phyloP scores from a whole-genome alignment of 2,329 filamentous ascomycete species.

The Fusarium tupiense region DNA sequence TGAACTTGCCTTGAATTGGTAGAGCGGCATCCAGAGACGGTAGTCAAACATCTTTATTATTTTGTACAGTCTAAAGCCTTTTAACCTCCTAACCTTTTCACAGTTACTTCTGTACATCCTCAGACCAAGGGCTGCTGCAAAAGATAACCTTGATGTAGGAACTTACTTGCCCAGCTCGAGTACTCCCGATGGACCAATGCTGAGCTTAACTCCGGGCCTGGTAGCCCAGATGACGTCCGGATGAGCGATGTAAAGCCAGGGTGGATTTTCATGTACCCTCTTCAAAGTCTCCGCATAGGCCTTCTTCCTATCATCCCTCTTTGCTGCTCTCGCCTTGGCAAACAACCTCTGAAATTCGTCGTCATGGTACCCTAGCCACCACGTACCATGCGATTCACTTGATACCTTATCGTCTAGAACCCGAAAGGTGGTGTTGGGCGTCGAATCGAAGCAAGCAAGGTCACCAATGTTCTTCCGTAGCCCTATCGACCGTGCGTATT shows the following conservation, averaged over 20 bases:
- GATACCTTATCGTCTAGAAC: background rate
- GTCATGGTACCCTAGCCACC: background rate
- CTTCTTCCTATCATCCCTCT: no score
- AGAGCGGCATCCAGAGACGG: no score
- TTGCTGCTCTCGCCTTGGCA: background rate
- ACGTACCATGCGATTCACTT: background rate
- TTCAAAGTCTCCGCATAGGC: background rate
- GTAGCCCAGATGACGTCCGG: background rate
- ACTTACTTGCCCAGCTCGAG: background rate
- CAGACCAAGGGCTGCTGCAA: no score
- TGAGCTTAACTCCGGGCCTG: background rate
- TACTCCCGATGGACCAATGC: background rate
- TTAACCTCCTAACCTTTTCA: no score
- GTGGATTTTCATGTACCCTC: background rate
- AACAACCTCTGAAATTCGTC: background rate
- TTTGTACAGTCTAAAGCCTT: background rate
- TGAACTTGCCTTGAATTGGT: background rate
- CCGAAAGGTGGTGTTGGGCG: background rate
- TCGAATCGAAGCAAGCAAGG: background rate
- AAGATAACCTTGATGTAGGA: no score
- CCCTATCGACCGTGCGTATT: background rate
- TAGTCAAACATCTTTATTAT: background rate
- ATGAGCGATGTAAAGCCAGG: background rate
- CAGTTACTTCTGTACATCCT: no score
- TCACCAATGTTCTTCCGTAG: background rate